phyloP scores from a whole-genome alignment of 169 alveolate species.

The Perkinsus marinus region DNA sequence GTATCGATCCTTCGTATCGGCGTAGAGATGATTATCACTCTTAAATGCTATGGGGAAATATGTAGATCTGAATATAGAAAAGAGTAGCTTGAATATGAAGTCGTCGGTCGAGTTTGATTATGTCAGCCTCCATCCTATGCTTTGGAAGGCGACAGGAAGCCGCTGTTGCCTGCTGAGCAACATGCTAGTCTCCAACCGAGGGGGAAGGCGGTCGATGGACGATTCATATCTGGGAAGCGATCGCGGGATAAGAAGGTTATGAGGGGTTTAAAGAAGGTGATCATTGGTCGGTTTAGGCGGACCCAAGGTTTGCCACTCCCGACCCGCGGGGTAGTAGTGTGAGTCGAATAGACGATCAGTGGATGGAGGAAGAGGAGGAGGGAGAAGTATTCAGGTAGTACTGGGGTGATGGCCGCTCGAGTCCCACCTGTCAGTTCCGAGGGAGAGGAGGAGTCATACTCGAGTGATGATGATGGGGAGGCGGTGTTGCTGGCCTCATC shows the following conservation, averaged over 20 bases:
- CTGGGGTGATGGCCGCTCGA: too few relatives aligned
- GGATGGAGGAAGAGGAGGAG: neutral
- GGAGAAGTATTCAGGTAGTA: neutral
- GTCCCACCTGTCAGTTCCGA: neutral
- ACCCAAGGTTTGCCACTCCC: neutral
- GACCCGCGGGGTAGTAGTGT: neutral
- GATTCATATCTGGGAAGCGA: neutral
- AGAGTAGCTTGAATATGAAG: too few relatives aligned
- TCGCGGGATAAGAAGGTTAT: neutral
- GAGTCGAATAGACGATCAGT: neutral
- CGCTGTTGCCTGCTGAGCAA: neutral
- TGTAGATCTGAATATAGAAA: too few relatives aligned
- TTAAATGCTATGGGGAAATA: too few relatives aligned
- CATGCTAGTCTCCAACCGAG: neutral
- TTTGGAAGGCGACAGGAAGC: neutral
- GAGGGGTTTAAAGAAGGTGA: neutral
- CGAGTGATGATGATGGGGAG: neutral
- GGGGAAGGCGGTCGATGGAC: neutral
- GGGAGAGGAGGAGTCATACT: neutral
- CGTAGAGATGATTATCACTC: too few relatives aligned
- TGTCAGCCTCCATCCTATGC: neutral
- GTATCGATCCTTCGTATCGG: too few relatives aligned
- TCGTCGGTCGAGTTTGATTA: neutral
- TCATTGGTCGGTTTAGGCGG: neutral
- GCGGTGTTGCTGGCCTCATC: neutral